Percentiles rank a stretch among this genome's conserved stretches.
These are phyloP conservation scores for Cyberlindnera suaveolens DNA, from an alignment of 805 yeast species.

Conservation along the genomic window DNA sequence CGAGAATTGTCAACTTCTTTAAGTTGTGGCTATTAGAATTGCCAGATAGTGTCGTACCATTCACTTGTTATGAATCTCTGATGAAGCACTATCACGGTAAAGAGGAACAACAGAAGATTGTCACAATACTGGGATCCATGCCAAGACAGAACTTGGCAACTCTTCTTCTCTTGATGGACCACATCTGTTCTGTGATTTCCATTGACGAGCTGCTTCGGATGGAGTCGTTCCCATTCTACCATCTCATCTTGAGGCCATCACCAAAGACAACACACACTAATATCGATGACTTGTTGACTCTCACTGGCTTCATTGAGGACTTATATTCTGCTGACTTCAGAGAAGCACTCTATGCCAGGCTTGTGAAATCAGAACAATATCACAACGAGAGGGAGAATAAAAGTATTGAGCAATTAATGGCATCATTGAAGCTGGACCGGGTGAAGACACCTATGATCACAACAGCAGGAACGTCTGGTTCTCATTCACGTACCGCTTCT, in stretches of 20 bases:
- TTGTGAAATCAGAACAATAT: constrained; percentile 11
- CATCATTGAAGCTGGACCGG: constrained; percentile 6
- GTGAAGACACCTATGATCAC: constrained; percentile 3
- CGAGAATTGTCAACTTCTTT: constrained; percentile 32
- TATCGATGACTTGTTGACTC: constrained; percentile 5
- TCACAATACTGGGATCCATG: constrained; percentile 17
- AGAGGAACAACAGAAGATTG: constrained; percentile 3
- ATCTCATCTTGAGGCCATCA: constrained; percentile 22
- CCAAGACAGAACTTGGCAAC: constrained; percentile 27
- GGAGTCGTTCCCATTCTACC: constrained; percentile 19
- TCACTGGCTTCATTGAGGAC: constrained; percentile 11
- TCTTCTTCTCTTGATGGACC: constrained; percentile 15
- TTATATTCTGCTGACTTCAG: constrained; percentile 9
- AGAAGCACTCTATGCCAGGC: constrained; percentile 7
- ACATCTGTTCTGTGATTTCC: constrained; percentile 10
- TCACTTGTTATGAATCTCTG: constrained; percentile 23
- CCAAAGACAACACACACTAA: constrained; percentile 8
- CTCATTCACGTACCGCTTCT: background rate
- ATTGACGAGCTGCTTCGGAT: constrained; percentile 5
- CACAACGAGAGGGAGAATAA: constrained; percentile 11
- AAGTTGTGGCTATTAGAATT: constrained; percentile 53
- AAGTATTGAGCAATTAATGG: constrained; percentile 14
- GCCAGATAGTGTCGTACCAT: constrained; percentile 51
- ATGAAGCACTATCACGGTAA: constrained; percentile 8
- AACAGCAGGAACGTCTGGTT: background rate